Conservation (phyloP, 2,329 filamentous ascomycete species). For the Trichoderma sp. region DNA sequence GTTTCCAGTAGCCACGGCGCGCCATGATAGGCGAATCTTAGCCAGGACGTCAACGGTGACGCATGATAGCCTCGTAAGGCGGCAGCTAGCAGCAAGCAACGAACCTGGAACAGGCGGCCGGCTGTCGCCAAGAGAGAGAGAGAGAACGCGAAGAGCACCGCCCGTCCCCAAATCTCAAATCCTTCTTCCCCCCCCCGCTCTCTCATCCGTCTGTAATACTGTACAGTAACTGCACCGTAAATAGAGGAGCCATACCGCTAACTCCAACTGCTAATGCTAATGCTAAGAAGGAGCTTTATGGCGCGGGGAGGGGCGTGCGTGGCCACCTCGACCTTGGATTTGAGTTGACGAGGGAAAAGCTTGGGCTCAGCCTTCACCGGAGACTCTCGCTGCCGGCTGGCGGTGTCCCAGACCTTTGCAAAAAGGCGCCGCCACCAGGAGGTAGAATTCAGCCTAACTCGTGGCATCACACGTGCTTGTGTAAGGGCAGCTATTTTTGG, state of each 20-base stretch:
- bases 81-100: background rate
- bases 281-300: background rate
- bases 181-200: background rate
- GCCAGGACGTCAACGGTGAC: conserved; percentile 9
- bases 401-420: conserved; percentile 7
- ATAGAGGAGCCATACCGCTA: background rate
- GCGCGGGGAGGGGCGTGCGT: background rate
- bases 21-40: conserved; percentile 15
- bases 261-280: background rate
- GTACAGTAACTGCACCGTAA: background rate
- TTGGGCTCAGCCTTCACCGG: conserved; percentile 18
- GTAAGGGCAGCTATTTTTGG: conserved; percentile 15
- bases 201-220: background rate
- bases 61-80: conserved; percentile 17
- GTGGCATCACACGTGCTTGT: conserved; percentile 13
- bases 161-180: background rate
- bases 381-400: conserved; percentile 14
- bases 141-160: background rate
- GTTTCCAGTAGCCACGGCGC: conserved; percentile 3
- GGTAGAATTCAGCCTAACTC: conserved; percentile 17
- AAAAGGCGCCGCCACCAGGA: conserved; percentile 3
- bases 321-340: background rate
- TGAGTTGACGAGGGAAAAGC: background rate
- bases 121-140: conserved; percentile 8
- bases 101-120: background rate